These are phyloP conservation scores for Yamadazyma akitaensis DNA, from an alignment of 805 yeast genomes.

Conservation along the genomic window DNA sequence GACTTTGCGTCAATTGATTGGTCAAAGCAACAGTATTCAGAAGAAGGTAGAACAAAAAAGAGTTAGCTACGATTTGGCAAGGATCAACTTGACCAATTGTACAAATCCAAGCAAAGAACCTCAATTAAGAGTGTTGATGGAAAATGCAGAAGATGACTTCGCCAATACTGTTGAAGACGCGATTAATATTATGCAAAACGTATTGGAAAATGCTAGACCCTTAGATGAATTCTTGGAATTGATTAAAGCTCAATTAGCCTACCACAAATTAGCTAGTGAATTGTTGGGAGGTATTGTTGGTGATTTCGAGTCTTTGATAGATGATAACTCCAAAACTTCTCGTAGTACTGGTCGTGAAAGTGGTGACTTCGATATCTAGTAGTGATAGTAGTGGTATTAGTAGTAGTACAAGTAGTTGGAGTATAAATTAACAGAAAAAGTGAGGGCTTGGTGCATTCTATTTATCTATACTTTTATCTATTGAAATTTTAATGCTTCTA, in stretches of 20 bases:
- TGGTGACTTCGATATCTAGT: constrained; percentile 31
- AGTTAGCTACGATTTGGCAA: constrained; percentile 74
- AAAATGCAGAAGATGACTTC: constrained; percentile 82
- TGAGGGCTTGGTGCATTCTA: neutral
- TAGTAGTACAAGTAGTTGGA: neutral
- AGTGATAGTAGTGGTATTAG: neutral
- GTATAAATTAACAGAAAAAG: neutral
- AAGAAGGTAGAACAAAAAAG: constrained; percentile 75
- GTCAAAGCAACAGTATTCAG: constrained; percentile 65
- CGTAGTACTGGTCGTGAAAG: constrained; percentile 25
- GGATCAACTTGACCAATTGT: constrained; percentile 43
- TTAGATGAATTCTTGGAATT: constrained; percentile 65
- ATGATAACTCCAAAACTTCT: constrained; percentile 31
- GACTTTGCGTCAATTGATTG: constrained; percentile 57
- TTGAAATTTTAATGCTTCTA: constrained; percentile 26
- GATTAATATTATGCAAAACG: constrained; percentile 76
- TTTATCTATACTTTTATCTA: constrained; percentile 4
- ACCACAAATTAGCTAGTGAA: constrained; percentile 72
- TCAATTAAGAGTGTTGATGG: constrained; percentile 70
- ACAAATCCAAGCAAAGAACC: constrained; percentile 57
- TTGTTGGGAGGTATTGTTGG: constrained; percentile 62
- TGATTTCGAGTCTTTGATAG: constrained; percentile 58
- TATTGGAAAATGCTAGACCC: constrained; percentile 66
- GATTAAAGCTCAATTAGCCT: constrained; percentile 75
- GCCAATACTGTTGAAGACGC: constrained; percentile 90